phyloP scores from a whole-genome alignment of 345 rosid species.

The Triadica sebifera region DNA sequence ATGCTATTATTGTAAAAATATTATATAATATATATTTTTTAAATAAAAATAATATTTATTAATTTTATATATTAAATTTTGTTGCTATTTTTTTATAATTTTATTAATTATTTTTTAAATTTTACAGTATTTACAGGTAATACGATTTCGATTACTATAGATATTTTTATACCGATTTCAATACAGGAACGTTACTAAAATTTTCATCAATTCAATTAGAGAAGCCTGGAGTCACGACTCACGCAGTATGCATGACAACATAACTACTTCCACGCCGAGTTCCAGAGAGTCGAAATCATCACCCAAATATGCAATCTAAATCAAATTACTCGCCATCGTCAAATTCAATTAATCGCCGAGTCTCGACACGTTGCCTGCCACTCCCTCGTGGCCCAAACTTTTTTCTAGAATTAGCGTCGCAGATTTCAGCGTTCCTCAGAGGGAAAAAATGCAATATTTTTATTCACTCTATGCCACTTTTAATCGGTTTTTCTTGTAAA shows the following conservation, averaged over 20 bases:
- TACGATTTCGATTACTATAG: too few species aligned
- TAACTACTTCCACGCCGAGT: conserved; percentile 5
- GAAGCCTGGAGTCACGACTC: not conserved
- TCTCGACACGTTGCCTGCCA: not conserved
- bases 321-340: not conserved
- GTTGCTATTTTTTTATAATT: too few species aligned
- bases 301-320: too few species aligned
- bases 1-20: too few species aligned
- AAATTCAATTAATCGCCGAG: not conserved
- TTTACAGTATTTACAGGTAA: too few species aligned
- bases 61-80: too few species aligned
- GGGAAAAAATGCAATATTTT: not conserved
- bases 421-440: conserved; percentile 2
- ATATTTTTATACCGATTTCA: too few species aligned
- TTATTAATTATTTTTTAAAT: too few species aligned
- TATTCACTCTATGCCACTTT: not conserved
- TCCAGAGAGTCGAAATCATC: conserved; percentile 5
- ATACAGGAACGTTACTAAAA: too few species aligned
- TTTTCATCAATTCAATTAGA: not conserved
- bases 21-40: too few species aligned
- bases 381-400: not conserved
- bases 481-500: not conserved
- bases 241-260: conserved; percentile 10
- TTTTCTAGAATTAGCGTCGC: not conserved
- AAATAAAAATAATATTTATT: too few species aligned